Evolutionary conservation across 1,284 basidiomycete genomes (phyloP).

Genomic region (Ustilago sp.): DNA sequence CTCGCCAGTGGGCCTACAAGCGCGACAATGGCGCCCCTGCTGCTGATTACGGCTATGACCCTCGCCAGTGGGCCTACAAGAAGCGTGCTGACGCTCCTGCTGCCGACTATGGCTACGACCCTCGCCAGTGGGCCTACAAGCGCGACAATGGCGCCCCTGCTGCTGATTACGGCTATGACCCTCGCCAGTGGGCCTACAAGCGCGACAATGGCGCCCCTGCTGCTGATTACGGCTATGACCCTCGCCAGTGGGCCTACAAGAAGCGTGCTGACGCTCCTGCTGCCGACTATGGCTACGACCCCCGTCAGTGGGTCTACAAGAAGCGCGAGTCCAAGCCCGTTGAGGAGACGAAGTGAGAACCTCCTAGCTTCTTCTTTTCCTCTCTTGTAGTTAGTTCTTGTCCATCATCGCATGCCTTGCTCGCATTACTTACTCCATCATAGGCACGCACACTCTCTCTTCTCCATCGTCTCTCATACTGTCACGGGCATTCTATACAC

Average conservation of each 20-base stretch:
- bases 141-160: constrained; percentile 27
- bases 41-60: constrained; percentile 27
- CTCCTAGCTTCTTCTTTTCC: background rate
- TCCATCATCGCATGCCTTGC: background rate
- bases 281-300: constrained; percentile 21
- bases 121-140: constrained; percentile 14
- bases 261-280: constrained; percentile 20
- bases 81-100: constrained; percentile 20
- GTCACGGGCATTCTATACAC: background rate
- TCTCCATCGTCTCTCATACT: background rate
- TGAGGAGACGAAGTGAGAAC: constrained; percentile 7
- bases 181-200: constrained; percentile 26
- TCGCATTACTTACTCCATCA: constrained; percentile 6
- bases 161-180: constrained; percentile 27
- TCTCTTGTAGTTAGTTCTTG: background rate
- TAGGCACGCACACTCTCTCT: constrained; percentile 1
- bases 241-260: constrained; percentile 26
- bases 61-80: constrained; percentile 26
- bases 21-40: too few species aligned
- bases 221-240: constrained; percentile 25
- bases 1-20: constrained; percentile 10
- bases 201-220: constrained; percentile 21
- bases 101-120: constrained; percentile 21
- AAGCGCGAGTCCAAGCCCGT: constrained; percentile 10
- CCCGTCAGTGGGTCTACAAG: constrained; percentile 11